A percentile compares a stretch with the other conserved stretches of the same genome.
Conservation (phyloP, 108 stramenopile species). For the Epipyxis sp. region DNA sequence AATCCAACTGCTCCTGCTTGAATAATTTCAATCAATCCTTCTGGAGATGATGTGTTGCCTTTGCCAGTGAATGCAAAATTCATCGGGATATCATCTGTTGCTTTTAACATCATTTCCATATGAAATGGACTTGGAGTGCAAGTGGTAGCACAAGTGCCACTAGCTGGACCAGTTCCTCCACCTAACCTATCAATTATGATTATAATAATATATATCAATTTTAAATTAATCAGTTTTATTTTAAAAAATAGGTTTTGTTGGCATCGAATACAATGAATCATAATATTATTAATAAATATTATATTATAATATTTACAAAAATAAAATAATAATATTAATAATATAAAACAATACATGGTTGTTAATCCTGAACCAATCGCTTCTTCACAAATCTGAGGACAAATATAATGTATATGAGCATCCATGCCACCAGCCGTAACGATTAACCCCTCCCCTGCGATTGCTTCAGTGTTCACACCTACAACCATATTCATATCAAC, state of each 20-base stretch:
- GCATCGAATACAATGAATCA: too few relatives aligned
- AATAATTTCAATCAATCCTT: conserved; percentile 50
- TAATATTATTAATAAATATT: too few relatives aligned
- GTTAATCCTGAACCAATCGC: conserved; percentile 87
- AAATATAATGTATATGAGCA: conserved; percentile 94
- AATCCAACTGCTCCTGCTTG: conserved; percentile 83
- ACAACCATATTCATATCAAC: conserved; percentile 80
- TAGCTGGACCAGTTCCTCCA: conserved; percentile 67
- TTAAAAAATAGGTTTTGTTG: too few relatives aligned
- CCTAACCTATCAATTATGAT: too few relatives aligned
- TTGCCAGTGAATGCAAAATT: conserved; percentile 97
- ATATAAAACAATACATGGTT: too few relatives aligned
- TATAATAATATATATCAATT: too few relatives aligned
- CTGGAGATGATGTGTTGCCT: conserved; percentile 77
- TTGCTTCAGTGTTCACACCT: conserved; percentile 89
- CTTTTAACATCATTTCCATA: conserved; percentile 90
- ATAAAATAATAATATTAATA: too few relatives aligned
- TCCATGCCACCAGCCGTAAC: conserved; percentile 93
- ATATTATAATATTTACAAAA: too few relatives aligned
- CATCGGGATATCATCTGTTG: conserved; percentile 79
- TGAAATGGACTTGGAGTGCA: conserved; percentile 88
- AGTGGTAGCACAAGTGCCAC: conserved; percentile 89
- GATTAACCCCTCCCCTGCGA: conserved; percentile 93
- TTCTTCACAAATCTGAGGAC: conserved; percentile 90
- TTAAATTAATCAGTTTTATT: too few relatives aligned